Percentiles rank a stretch among this genome's conserved stretches.
These are phyloP conservation scores for Amanita rubescens DNA, from an alignment of 768 basidiomycete species.

Conservation along the genomic window DNA sequence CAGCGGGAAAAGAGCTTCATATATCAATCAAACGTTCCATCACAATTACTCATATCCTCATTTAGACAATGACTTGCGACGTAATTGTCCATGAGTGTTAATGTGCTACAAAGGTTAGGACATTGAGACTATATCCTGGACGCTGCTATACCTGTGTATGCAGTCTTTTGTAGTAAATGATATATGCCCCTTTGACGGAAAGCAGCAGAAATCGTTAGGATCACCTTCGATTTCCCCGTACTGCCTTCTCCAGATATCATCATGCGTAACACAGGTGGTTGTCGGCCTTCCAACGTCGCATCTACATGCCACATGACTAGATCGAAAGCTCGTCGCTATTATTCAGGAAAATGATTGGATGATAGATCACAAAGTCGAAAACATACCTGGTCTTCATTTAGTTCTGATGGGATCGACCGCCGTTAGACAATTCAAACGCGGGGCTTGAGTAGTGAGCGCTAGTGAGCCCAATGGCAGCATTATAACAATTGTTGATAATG, in stretches of 20 bases:
- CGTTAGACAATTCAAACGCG: background rate
- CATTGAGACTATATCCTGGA: conserved; percentile 36
- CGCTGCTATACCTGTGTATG: too few species aligned
- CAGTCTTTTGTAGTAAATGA: too few species aligned
- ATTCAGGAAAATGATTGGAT: conserved; percentile 11
- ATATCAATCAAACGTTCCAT: too few species aligned
- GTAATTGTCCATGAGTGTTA: conserved; percentile 2
- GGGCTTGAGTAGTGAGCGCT: too few species aligned
- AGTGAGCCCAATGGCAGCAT: too few species aligned
- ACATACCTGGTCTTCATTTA: background rate
- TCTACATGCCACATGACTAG: conserved; percentile 24
- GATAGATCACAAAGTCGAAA: conserved; percentile 7
- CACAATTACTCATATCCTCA: too few species aligned
- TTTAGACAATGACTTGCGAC: too few species aligned
- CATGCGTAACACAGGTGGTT: conserved; percentile 25
- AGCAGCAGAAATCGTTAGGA: conserved; percentile 1
- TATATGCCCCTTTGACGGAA: background rate
- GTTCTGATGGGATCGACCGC: background rate
- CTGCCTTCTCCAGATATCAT: conserved; percentile 25
- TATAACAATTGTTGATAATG: too few species aligned
- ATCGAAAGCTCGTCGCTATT: conserved; percentile 24
- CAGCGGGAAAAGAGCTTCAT: too few species aligned
- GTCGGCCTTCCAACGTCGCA: conserved; percentile 11
- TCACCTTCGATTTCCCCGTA: conserved; percentile 1
- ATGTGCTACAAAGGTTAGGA: conserved; percentile 28